Conservation (phyloP, 495 filamentous ascomycete genomes). For the Neurospora intermedia region DNA sequence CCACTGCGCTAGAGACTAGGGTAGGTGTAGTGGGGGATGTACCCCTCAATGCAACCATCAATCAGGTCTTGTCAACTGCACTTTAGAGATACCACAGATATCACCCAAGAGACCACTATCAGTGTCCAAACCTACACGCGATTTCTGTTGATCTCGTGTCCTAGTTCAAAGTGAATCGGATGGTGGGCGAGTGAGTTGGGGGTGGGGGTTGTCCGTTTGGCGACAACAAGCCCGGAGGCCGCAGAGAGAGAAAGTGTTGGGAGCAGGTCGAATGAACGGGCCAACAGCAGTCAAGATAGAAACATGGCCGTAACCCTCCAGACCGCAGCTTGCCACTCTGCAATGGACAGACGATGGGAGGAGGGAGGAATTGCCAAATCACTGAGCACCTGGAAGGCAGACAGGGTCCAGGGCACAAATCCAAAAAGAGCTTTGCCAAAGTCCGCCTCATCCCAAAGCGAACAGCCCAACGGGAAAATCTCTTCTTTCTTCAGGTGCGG, state of each 20-base stretch:
- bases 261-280: not conserved
- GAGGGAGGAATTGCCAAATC: not conserved
- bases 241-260: not conserved
- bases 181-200: not conserved
- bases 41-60: not conserved
- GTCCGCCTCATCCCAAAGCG: not conserved
- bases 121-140: not conserved
- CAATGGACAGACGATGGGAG: not conserved
- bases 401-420: not conserved
- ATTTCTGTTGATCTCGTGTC: not conserved
- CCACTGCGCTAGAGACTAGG: not conserved
- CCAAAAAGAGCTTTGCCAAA: not conserved
- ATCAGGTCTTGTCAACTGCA: not conserved
- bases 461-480: not conserved
- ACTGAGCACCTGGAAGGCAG: not conserved
- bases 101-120: not conserved
- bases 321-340: not conserved
- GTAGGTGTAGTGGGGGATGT: too few species aligned
- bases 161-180: not conserved
- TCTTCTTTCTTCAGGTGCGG: not conserved
- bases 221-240: not conserved
- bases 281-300: not conserved
- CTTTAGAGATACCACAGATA: not conserved
- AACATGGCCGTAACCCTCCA: not conserved
- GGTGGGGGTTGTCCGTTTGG: not conserved